phyloP scores from a whole-genome alignment of 2,329 filamentous ascomycete species.

The Aspergillus transmontanensis region DNA sequence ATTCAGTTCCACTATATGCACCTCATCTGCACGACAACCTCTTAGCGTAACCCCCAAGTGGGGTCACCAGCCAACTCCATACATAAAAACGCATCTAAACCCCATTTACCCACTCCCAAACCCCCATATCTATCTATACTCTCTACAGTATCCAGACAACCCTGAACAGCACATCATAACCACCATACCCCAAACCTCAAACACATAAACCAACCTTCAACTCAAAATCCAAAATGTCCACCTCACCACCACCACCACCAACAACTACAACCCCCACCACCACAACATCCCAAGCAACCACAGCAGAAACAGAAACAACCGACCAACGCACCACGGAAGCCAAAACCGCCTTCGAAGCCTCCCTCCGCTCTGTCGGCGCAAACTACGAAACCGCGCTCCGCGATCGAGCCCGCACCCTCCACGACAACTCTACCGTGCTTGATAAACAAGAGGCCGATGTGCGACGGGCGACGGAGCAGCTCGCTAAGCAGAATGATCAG shows the following conservation, averaged over 20 bases:
- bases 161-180: no score
- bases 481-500: slow-evolving; percentile 56
- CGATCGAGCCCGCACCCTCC: slow-evolving; percentile 58
- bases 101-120: not conserved
- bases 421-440: slow-evolving; percentile 57
- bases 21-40: not conserved
- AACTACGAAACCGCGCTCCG: slow-evolving; percentile 57
- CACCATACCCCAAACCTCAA: no score
- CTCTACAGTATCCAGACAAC: no score
- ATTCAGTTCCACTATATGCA: not conserved
- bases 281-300: slow-evolving; percentile 4
- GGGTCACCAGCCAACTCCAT: not conserved
- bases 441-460: slow-evolving; percentile 59
- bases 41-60: not conserved
- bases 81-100: not conserved
- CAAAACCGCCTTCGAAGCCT: slow-evolving; percentile 46
- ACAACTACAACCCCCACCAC: not conserved
- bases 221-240: slow-evolving; percentile 1
- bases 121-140: no score
- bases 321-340: slow-evolving; percentile 45
- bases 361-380: slow-evolving; percentile 46
- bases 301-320: not conserved
- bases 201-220: not conserved
- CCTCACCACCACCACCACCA: not conserved
- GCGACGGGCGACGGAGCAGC: slow-evolving; percentile 50